Evolutionary conservation across 1,284 basidiomycete species (phyloP).

Genomic region (Tilletia setariae): DNA sequence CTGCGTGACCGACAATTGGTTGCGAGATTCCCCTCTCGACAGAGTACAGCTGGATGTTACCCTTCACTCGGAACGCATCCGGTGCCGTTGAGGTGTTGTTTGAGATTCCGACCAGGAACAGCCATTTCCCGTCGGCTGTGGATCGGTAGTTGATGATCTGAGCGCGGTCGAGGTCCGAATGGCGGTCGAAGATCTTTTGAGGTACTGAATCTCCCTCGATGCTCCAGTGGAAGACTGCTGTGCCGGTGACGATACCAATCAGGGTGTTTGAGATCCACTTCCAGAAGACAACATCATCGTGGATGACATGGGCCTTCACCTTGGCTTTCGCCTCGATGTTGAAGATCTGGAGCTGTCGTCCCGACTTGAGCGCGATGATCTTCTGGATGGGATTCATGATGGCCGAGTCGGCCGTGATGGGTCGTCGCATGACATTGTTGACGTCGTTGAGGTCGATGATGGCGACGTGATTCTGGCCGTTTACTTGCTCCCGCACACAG

Average conservation of each 20-base stretch:
- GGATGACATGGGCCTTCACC: slow-evolving; percentile 91
- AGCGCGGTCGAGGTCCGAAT: slow-evolving; percentile 84
- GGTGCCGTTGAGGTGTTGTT: slow-evolving; percentile 78
- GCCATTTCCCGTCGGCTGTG: slow-evolving; percentile 91
- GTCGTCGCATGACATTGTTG: slow-evolving; percentile 68
- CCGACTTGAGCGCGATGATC: slow-evolving; percentile 85
- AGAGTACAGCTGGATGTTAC: slow-evolving; percentile 92
- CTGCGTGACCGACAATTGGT: slow-evolving; percentile 97
- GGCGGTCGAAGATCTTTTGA: slow-evolving; percentile 92
- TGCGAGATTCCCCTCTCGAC: slow-evolving; percentile 88
- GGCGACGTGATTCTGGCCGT: slow-evolving; percentile 45
- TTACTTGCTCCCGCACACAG: slow-evolving; percentile 70
- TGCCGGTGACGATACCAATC: slow-evolving; percentile 92
- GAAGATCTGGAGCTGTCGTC: slow-evolving; percentile 88
- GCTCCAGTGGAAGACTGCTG: slow-evolving; percentile 91
- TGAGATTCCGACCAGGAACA: slow-evolving; percentile 91
- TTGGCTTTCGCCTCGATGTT: slow-evolving; percentile 95
- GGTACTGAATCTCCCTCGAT: slow-evolving; percentile 70
- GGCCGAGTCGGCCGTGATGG: slow-evolving; percentile 95
- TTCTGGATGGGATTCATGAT: slow-evolving; percentile 98
- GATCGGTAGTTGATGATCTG: slow-evolving; percentile 99
- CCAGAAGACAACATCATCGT: slow-evolving; percentile 96
- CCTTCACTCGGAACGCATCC: slow-evolving; percentile 56
- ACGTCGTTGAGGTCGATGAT: slow-evolving; percentile 53
- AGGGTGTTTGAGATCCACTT: slow-evolving; percentile 91